Evolutionary conservation across 1,139 yeast species (phyloP), one percentile per base, ranked within the genome.

Genomic region (Debaryomyces udenii): DNA sequence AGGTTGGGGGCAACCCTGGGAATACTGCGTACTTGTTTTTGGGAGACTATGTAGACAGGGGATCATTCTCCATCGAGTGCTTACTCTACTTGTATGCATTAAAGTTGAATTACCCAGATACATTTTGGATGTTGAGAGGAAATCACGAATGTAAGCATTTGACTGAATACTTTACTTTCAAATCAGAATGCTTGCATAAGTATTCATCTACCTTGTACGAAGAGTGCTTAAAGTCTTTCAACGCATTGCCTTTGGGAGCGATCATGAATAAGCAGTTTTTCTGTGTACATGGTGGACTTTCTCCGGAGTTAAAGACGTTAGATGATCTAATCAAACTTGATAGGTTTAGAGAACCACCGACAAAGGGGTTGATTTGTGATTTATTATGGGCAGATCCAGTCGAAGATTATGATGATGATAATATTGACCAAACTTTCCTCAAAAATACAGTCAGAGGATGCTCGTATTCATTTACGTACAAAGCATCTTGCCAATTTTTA

Each of bases 41-140:
- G 46, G 99, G 99, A 13, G 99, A 93, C 64, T 93, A 93, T 57
- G 99, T 93, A 26, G 99, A 93, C 64, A 75, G 99, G 51, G 99
- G 99, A 3, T 83, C 89, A 31, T 91, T 87, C 57, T 87, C 97
- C 11, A 81, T 90, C 45, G 99, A 93, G 66, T 87, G 96, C 56
- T 75, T 93, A 44, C 62, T 93, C 40, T 86, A 86, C 56, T 67
- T 93, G 44, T 91, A 89, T 72, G 68, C 96, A 2, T 68, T 91
- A 57, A 93, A 93, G 61, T 72, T 90, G 55, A 85, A 80, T 59
- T 86, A 81, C 59, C 95, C 95, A 7, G 64, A 72, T 31, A 80
- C 89, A 4, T 79, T 93, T 50, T 88, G 87, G 79, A 73, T 93
- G 77, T 71, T 93, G 40, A 72, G 99, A 49, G 99, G 99, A 10